Percentiles rank a stretch among this genome's conserved stretches.
Evolutionary conservation across 2,329 filamentous ascomycete species (phyloP).

Genomic region (Paecilomyces variotii): DNA sequence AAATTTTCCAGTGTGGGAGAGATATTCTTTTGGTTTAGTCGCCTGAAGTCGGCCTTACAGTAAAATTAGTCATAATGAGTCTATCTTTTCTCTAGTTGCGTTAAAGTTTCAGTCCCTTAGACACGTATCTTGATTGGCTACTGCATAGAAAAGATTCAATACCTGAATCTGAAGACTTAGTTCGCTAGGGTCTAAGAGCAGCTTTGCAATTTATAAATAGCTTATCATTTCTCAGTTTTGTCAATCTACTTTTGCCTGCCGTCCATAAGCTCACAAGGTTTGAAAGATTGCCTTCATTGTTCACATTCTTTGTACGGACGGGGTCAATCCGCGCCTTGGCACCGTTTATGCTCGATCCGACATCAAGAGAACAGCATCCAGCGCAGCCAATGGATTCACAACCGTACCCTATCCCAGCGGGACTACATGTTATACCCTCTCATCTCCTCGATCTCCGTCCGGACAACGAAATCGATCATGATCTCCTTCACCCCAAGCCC

Average conservation of each 20-base stretch:
- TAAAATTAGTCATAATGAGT: neutral
- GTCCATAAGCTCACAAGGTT: neutral
- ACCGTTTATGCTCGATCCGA: neutral
- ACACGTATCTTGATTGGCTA: neutral
- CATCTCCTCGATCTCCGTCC: constrained; percentile 39
- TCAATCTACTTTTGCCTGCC: neutral
- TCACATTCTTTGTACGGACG: neutral
- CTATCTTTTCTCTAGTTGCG: neutral
- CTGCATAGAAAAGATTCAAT: neutral
- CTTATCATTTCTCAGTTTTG: neutral
- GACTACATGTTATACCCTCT: constrained; percentile 35
- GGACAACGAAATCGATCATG: constrained; percentile 40
- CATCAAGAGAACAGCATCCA: neutral
- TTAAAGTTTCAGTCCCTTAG: neutral
- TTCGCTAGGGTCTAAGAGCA: no score
- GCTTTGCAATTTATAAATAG: neutral
- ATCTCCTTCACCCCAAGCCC: constrained; percentile 32
- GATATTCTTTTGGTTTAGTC: no score
- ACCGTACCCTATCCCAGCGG: constrained; percentile 21
- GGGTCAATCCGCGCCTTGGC: neutral
- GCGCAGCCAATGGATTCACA: neutral
- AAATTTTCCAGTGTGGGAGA: no score
- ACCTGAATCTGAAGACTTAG: neutral
- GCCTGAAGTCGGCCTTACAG: no score
- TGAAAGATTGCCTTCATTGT: neutral